A percentile compares a stretch with the other conserved stretches of the same genome.
These are phyloP conservation scores for Rhodotorula sp. DNA, from an alignment of 1,284 basidiomycete species.

Conservation along the genomic window DNA sequence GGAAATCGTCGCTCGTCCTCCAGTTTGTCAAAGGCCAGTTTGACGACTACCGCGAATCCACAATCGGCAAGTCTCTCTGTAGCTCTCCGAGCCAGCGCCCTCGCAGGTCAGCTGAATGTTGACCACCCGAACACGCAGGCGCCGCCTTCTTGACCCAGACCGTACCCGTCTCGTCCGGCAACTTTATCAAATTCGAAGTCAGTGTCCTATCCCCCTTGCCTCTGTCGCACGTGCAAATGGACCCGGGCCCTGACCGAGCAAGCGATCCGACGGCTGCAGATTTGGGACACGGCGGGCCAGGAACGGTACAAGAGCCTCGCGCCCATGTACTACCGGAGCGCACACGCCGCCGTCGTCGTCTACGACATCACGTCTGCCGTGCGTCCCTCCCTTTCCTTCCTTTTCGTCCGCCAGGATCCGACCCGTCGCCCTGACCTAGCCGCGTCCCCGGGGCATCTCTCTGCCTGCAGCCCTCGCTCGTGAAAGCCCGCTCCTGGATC, in stretches of 20 bases:
- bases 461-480: conserved; percentile 66
- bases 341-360: conserved; percentile 95
- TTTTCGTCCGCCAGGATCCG: not conserved
- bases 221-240: not conserved
- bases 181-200: conserved; percentile 76
- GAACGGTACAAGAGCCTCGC: conserved; percentile 79
- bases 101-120: not conserved
- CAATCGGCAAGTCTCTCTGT: conserved; percentile 92
- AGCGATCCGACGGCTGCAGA: conserved; percentile 48
- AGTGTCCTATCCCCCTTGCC: conserved; percentile 20
- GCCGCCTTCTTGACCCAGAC: conserved; percentile 59
- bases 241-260: too few relatives aligned
- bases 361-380: conserved; percentile 91
- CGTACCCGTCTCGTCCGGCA: conserved; percentile 60
- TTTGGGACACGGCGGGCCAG: conserved; percentile 94
- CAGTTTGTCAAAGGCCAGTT: conserved; percentile 95
- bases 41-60: conserved; percentile 94
- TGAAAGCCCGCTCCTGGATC: conserved; percentile 99
- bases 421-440: too few relatives aligned
- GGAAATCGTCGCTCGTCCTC: conserved; percentile 96
- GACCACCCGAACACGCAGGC: conserved; percentile 13
- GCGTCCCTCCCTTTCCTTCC: conserved; percentile 6
- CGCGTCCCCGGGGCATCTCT: too few relatives aligned
- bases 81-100: too few relatives aligned
- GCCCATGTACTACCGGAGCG: conserved; percentile 98